Evolutionary conservation across 202 grass and related monocot genomes (phyloP).

Genomic region (Saccharum hybrid): DNA sequence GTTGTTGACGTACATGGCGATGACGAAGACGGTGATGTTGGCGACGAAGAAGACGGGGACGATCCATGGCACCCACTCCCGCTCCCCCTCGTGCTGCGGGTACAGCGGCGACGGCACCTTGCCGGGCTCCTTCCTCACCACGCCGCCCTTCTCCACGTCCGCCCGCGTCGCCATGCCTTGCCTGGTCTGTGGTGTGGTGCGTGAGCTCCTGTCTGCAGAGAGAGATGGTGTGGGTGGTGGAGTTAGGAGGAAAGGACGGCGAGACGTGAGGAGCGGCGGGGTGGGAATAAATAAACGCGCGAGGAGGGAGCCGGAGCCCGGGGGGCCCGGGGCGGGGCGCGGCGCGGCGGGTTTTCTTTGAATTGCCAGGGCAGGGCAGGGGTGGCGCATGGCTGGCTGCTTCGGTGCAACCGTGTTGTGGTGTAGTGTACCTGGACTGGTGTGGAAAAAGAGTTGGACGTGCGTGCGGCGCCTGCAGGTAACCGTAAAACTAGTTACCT

Average conservation of each 20-base stretch:
- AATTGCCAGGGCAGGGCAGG: not conserved
- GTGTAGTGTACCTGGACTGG: not conserved
- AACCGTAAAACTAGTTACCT: no score
- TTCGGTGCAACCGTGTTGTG: not conserved
- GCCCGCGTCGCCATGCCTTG: constrained; percentile 47
- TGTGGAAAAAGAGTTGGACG: no score
- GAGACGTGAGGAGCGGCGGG: constrained; percentile 28
- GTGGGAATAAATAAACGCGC: constrained; percentile 50
- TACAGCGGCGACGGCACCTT: constrained; percentile 63
- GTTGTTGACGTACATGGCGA: constrained; percentile 91
- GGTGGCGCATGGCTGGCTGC: not conserved
- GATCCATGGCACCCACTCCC: constrained; percentile 88
- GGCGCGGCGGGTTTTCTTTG: constrained; percentile 18
- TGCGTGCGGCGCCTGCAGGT: not conserved
- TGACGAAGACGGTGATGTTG: constrained; percentile 74
- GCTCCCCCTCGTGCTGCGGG: constrained; percentile 67
- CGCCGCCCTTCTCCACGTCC: constrained; percentile 72
- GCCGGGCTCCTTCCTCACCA: constrained; percentile 2
- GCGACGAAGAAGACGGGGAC: constrained; percentile 73
- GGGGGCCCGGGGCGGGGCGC: not conserved
- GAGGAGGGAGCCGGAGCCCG: not conserved
- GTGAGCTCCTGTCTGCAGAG: no score
- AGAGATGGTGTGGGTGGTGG: not conserved
- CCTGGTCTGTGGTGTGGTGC: no score
- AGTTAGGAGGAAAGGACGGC: not conserved